Evolutionary conservation across 768 basidiomycete species (phyloP).

Genomic region (Chiua virens): DNA sequence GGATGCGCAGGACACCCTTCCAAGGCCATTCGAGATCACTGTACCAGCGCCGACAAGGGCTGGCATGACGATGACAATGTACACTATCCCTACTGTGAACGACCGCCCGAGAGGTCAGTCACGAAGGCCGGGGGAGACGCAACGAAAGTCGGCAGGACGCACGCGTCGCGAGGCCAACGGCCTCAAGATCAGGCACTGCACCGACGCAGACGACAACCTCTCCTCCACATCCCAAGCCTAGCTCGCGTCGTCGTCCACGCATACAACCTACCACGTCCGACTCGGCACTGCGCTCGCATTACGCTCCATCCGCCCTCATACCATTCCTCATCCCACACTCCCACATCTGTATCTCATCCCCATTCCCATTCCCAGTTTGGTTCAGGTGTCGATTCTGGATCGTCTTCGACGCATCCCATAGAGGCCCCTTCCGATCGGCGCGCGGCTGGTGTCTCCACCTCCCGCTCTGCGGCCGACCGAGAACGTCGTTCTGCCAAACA

Average conservation of each 20-base stretch:
- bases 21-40: constrained; percentile 22
- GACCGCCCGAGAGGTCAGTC: constrained; percentile 2
- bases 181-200: not conserved
- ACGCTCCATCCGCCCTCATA: not conserved
- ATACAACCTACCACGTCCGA: constrained; percentile 4
- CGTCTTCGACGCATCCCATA: not conserved
- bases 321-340: constrained; percentile 1
- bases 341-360: not conserved
- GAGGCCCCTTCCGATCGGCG: not conserved
- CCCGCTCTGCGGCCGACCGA: constrained; percentile 1
- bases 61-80: not conserved
- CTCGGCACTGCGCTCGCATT: not conserved
- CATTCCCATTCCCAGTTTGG: not conserved
- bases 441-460: not conserved
- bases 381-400: not conserved
- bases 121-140: not conserved
- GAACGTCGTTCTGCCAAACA: constrained; percentile 13
- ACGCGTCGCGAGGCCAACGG: not conserved
- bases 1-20: constrained; percentile 24
- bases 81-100: not conserved
- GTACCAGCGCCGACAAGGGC: constrained; percentile 10
- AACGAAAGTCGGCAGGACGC: not conserved
- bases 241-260: not conserved
- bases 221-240: not conserved
- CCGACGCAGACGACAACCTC: not conserved